A percentile compares a stretch with the other conserved stretches of the same genome.
These are phyloP conservation scores for Coniferiporia sulphurascens DNA, from an alignment of 1,284 basidiomycete species.

Conservation along the genomic window DNA sequence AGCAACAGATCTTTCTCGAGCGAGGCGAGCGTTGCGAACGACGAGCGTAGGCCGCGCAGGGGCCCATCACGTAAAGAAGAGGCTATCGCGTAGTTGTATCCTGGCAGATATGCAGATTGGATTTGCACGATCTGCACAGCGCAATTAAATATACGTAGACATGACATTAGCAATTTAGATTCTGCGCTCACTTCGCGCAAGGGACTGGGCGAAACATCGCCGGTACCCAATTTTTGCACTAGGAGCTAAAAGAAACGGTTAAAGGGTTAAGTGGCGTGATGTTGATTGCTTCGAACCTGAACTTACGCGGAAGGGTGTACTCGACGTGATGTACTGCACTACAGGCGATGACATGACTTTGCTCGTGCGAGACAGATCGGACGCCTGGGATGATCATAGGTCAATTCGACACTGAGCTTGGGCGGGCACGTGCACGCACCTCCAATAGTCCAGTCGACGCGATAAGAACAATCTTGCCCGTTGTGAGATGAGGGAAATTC, in stretches of 20 bases:
- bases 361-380: constrained; percentile 61
- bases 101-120: constrained; percentile 67
- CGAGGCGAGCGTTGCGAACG: constrained; percentile 44
- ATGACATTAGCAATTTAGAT: not conserved
- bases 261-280: not conserved
- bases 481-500: constrained; percentile 65
- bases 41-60: constrained; percentile 48
- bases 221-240: constrained; percentile 10
- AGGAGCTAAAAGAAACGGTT: not conserved
- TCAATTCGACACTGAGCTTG: not conserved
- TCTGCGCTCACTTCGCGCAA: constrained; percentile 9
- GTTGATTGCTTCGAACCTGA: not conserved
- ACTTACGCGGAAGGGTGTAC: constrained; percentile 52
- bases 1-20: constrained; percentile 46
- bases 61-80: constrained; percentile 73
- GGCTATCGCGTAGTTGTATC: constrained; percentile 67
- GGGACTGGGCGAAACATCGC: constrained; percentile 10
- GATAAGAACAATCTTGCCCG: constrained; percentile 57
- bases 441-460: constrained; percentile 65
- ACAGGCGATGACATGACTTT: constrained; percentile 71
- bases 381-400: constrained; percentile 34
- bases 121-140: constrained; percentile 51
- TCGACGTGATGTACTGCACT: constrained; percentile 57
- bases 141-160: not conserved
- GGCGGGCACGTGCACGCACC: constrained; percentile 29